A percentile compares a stretch with the other conserved stretches of the same genome.
phyloP scores from a whole-genome alignment of 345 rosid genomes.

The Chamaenerion angustifolium region DNA sequence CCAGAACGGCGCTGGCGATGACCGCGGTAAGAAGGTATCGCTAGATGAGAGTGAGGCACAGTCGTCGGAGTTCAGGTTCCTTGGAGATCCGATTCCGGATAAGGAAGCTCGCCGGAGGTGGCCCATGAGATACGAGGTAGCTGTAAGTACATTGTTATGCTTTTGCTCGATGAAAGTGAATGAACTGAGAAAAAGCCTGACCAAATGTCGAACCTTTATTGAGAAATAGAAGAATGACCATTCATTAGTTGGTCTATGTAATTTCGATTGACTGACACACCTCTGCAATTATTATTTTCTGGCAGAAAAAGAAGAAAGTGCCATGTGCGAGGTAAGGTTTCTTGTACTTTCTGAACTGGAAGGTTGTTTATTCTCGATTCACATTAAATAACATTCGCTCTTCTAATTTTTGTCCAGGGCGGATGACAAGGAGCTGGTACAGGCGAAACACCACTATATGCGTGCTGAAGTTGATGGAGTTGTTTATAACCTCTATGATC shows the following conservation, averaged over 20 bases:
- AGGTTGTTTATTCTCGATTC: background rate
- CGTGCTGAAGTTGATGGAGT: constrained; percentile 39
- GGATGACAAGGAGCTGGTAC: constrained; percentile 16
- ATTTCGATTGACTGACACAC: background rate
- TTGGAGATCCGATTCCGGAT: background rate
- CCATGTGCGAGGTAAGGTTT: constrained; percentile 9
- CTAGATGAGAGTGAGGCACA: too few relatives aligned
- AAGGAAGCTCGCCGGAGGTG: constrained; percentile 3
- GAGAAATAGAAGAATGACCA: too few relatives aligned
- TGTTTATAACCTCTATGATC: constrained; percentile 30
- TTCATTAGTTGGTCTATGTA: background rate
- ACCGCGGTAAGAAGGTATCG: too few relatives aligned
- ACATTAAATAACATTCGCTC: background rate
- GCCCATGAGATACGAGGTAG: background rate
- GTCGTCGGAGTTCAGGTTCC: background rate
- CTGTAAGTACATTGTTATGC: too few relatives aligned
- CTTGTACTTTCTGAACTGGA: background rate
- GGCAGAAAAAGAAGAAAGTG: constrained; percentile 12
- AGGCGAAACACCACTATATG: constrained; percentile 30
- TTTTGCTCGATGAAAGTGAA: too few relatives aligned
- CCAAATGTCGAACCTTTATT: too few relatives aligned
- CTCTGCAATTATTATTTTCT: background rate
- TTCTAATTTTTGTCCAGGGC: constrained; percentile 11
- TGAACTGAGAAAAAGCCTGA: too few relatives aligned
- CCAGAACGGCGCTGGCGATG: too few relatives aligned